These are phyloP conservation scores for Triticum dicoccoides DNA, from an alignment of 176 grass and related monocot genomes.

Conservation along the genomic window DNA sequence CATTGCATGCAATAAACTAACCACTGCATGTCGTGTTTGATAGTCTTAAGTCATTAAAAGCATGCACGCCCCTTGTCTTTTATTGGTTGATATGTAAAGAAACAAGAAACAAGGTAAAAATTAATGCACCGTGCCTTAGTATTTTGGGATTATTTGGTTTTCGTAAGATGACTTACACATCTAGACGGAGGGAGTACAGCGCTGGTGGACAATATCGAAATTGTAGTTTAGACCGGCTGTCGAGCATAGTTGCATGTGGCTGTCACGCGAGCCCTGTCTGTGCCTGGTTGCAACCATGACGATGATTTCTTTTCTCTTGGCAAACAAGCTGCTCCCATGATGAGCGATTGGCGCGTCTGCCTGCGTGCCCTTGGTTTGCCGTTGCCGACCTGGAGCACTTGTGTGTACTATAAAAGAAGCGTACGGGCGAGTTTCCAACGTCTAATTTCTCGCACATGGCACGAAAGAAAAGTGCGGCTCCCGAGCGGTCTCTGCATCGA, in stretches of 20 bases:
- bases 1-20: no score
- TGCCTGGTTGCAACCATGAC: not conserved
- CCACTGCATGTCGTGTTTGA: no score
- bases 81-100: no score
- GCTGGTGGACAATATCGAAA: conserved; percentile 14
- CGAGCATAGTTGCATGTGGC: conserved; percentile 10
- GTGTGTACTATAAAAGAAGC: no score
- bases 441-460: conserved; percentile 23
- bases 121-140: no score
- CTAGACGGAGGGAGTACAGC: no score
- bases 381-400: conserved; percentile 24
- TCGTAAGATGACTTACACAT: no score
- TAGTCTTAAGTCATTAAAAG: no score
- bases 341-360: not conserved
- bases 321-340: no score
- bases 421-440: not conserved
- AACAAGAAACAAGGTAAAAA: no score
- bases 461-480: not conserved
- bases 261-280: conserved; percentile 20
- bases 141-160: no score
- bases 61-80: no score
- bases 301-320: not conserved
- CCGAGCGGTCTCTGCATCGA: conserved; percentile 11
- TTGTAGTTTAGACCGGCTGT: conserved; percentile 4
- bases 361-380: not conserved